A percentile compares a stretch with the other conserved stretches of the same genome.
phyloP scores from a whole-genome alignment of 352 stramenopile species.

The Phytophthora megakarya region DNA sequence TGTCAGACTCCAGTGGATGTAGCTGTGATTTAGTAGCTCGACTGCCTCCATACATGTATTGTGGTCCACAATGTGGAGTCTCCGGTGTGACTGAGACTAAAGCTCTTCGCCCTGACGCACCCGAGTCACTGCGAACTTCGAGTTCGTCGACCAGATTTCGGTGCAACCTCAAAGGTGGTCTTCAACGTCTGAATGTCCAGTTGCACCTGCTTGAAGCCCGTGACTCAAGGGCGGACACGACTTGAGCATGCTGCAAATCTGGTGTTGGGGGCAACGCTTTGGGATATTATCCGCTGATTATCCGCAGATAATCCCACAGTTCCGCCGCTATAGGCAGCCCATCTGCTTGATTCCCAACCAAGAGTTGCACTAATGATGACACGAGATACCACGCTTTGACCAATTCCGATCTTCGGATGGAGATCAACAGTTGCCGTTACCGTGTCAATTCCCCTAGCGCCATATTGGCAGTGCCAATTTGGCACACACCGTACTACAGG shows the following conservation, averaged over 20 bases:
- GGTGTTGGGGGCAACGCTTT: background rate
- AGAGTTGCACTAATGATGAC: constrained; percentile 4
- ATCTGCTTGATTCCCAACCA: background rate
- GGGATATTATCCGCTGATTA: constrained; percentile 9
- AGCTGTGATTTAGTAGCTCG: too few species aligned
- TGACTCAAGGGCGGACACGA: background rate
- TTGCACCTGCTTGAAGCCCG: background rate
- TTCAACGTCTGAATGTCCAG: background rate
- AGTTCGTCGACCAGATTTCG: constrained; percentile 4
- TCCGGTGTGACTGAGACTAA: too few species aligned
- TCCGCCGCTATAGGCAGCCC: background rate
- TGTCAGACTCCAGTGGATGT: too few species aligned
- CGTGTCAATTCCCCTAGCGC: too few species aligned
- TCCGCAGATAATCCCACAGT: background rate
- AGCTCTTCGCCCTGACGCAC: background rate
- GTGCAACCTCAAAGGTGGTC: background rate
- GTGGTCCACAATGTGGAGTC: too few species aligned
- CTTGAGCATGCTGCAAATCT: background rate
- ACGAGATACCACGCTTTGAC: background rate
- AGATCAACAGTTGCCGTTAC: background rate
- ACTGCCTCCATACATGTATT: too few species aligned
- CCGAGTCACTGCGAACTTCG: background rate
- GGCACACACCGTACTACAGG: background rate
- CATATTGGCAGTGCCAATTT: too few species aligned
- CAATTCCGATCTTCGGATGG: background rate